Conservation (phyloP, 345 rosid species). For the Euclidium syriacum region DNA sequence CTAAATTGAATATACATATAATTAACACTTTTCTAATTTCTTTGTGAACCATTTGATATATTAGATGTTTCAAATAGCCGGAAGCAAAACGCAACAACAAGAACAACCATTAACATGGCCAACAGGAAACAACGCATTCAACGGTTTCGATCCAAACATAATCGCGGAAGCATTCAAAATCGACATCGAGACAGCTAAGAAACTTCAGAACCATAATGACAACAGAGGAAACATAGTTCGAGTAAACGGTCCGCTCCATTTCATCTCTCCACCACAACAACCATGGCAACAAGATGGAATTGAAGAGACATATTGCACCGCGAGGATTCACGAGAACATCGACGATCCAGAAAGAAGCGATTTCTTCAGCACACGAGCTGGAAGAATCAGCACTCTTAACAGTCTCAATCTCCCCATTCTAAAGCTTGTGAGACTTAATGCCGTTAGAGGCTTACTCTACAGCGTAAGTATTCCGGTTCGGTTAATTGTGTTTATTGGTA, state of each 20-base stretch:
- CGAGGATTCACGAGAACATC: slow-evolving; percentile 41
- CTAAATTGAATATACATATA: too few relatives aligned
- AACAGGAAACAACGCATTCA: slow-evolving; percentile 42
- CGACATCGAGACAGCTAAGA: slow-evolving; percentile 39
- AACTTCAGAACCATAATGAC: slow-evolving; percentile 37
- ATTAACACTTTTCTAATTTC: too few relatives aligned
- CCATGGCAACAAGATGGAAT: slow-evolving; percentile 5
- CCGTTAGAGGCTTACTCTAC: slow-evolving; percentile 44
- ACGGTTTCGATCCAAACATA: slow-evolving; percentile 38
- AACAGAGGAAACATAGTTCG: slow-evolving; percentile 53
- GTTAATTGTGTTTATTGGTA: too few relatives aligned
- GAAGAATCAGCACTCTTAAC: slow-evolving; percentile 51
- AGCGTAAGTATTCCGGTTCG: slow-evolving; percentile 30
- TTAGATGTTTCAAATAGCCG: slow-evolving; percentile 62
- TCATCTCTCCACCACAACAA: slow-evolving; percentile 25
- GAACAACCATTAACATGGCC: slow-evolving; percentile 21
- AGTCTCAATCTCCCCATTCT: slow-evolving; percentile 55
- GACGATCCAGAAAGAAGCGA: slow-evolving; percentile 47
- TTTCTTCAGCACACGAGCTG: slow-evolving; percentile 56
- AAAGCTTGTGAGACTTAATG: slow-evolving; percentile 42
- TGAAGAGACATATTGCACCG: slow-evolving; percentile 51
- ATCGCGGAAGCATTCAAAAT: slow-evolving; percentile 45
- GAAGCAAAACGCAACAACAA: slow-evolving; percentile 36
- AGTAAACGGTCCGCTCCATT: slow-evolving; percentile 33
- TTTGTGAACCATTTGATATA: background rate